Conservation (phyloP, 495 filamentous ascomycete species). For the Penicillium verhagenii region DNA sequence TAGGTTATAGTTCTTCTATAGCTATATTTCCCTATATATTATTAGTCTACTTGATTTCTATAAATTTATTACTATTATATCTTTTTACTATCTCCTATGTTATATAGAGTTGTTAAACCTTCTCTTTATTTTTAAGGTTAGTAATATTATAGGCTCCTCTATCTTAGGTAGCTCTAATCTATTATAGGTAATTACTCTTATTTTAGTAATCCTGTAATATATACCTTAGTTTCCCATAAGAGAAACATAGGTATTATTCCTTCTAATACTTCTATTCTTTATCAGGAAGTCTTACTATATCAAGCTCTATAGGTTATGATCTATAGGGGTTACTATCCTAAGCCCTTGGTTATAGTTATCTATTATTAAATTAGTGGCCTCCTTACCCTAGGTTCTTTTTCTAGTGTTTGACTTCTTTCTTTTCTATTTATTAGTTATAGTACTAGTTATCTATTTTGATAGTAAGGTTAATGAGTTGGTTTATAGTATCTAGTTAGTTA, state of each 20-base stretch:
- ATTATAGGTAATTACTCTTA: no score
- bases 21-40: not conserved
- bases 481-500: not conserved
- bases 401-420: not conserved
- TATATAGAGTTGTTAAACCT: no score
- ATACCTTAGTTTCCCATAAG: not conserved
- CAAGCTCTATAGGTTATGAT: constrained; percentile 1
- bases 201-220: not conserved
- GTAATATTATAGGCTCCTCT: no score
- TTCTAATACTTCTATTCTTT: not conserved
- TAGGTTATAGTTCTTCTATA: no score
- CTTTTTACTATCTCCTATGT: no score
- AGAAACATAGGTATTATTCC: not conserved
- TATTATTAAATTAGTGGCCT: no score
- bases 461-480: not conserved
- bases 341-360: no score
- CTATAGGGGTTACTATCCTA: not conserved
- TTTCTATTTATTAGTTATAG: not conserved
- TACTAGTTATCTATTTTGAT: not conserved
- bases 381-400: no score
- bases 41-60: not conserved
- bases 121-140: no score
- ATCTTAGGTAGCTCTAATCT: no score
- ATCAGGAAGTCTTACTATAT: not conserved
- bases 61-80: no score